Evolutionary conservation across 1,284 basidiomycete species (phyloP).

Genomic region (Ustilago bromivora): DNA sequence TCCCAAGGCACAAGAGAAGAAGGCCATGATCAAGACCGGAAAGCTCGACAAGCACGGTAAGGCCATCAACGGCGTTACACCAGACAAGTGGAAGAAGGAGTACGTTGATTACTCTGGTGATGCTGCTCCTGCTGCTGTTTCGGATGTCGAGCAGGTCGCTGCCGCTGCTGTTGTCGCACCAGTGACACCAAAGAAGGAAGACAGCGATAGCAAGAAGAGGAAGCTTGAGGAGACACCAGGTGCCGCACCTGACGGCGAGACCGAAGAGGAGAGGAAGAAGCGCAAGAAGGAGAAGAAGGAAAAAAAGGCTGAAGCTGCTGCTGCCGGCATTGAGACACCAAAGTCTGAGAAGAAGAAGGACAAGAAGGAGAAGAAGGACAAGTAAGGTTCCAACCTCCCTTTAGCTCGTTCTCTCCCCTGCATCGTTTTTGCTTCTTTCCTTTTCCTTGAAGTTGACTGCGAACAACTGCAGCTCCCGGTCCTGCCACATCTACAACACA

Average conservation of each 20-base stretch:
- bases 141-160: constrained; percentile 29
- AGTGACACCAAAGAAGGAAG: constrained; percentile 42
- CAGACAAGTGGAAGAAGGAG: constrained; percentile 87
- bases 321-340: constrained; percentile 48
- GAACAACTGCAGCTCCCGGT: constrained; percentile 30
- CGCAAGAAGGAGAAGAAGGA: constrained; percentile 69
- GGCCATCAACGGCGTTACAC: constrained; percentile 89
- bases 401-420: not conserved
- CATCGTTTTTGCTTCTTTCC: not conserved
- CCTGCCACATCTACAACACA: constrained; percentile 22
- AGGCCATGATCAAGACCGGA: constrained; percentile 82
- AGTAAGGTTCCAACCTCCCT: not conserved
- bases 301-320: constrained; percentile 62
- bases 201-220: constrained; percentile 71
- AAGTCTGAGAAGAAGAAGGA: constrained; percentile 62
- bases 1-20: constrained; percentile 95
- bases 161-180: constrained; percentile 47
- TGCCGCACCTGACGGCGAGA: constrained; percentile 53
- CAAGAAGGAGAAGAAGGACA: constrained; percentile 51
- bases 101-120: constrained; percentile 87
- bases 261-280: constrained; percentile 67
- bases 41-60: constrained; percentile 97
- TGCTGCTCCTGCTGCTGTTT: constrained; percentile 64
- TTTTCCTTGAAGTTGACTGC: constrained; percentile 7
- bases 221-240: constrained; percentile 66